Evolutionary conservation across 768 basidiomycete species (phyloP).

Genomic region (Russula ochroleuca): DNA sequence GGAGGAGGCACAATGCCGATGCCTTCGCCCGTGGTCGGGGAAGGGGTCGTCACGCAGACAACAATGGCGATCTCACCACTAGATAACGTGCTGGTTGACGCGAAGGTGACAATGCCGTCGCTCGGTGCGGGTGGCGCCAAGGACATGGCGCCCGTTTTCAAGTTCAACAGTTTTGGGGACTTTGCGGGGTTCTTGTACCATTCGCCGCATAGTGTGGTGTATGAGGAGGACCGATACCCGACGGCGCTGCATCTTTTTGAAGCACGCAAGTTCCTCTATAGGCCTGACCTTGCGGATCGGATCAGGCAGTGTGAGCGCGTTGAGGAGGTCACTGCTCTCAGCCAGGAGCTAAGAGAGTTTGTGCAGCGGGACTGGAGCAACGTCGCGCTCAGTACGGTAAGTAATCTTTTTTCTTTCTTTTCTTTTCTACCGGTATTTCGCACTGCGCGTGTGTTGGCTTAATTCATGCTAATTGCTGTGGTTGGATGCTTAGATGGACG

Average conservation of each 20-base stretch:
- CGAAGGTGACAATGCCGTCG: not conserved
- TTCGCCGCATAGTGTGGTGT: slow-evolving; percentile 59
- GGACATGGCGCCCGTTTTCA: slow-evolving; percentile 24
- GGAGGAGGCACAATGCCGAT: too few relatives aligned
- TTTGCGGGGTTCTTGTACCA: slow-evolving; percentile 57
- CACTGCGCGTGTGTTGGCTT: too few relatives aligned
- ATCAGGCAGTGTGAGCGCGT: not conserved
- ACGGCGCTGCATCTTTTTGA: slow-evolving; percentile 74
- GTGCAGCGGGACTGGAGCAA: slow-evolving; percentile 13
- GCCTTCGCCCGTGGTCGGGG: too few relatives aligned
- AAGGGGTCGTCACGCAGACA: too few relatives aligned
- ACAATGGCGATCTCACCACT: too few relatives aligned
- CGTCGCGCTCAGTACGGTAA: slow-evolving; percentile 44
- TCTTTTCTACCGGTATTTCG: too few relatives aligned
- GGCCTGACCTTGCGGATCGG: slow-evolving; percentile 14
- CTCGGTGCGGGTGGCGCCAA: slow-evolving; percentile 10
- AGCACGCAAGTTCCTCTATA: slow-evolving; percentile 61
- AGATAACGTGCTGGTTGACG: too few relatives aligned
- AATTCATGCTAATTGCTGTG: too few relatives aligned
- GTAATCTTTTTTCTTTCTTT: too few relatives aligned
- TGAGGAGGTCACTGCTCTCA: not conserved
- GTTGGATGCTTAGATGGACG: slow-evolving; percentile 50
- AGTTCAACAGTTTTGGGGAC: slow-evolving; percentile 36
- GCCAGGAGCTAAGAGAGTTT: not conserved
- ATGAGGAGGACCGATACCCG: slow-evolving; percentile 53